Base-by-base conservation (phyloP, 2,329 filamentous ascomycete species). In the Thelonectria blattea region DNA sequence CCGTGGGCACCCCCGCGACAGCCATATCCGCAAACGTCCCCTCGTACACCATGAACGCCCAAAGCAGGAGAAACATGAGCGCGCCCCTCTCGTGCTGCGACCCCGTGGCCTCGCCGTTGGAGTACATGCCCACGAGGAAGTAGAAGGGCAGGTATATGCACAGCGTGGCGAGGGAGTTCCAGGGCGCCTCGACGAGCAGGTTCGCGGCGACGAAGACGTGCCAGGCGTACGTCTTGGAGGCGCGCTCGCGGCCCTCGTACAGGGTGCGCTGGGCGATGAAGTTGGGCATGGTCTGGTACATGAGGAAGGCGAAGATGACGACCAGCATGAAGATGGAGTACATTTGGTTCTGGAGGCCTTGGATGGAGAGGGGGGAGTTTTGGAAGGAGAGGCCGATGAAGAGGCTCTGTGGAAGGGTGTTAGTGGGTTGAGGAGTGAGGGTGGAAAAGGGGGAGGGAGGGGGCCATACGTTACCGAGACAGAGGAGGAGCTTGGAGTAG, bases 311-410 rank as follows among this genome's bases (percentile, higher is more conserved):
- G 71, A 91, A 90, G 71, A 90, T 86, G 22, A 85, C 89, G 63
- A 84, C 76, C 42, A 88, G 74, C 85, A 90, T 87, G 76, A 91
- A 90, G 60, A 88, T 85, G 63, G 80, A 79, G 72, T 89, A 90
- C 72, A 90, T 81, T 55, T 88, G 84, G 73, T 89, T 88, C 67
- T 89, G 86, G n/a, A 90, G 78, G n/a, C 88, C 88, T 66, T 88
- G 85, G 27, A 85, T 76, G 2, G 59, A 61, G 17, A 61, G 51
- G 17, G 59, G 55, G 5, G 59, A 51, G 30, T 61, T 30, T 15
- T 58, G 59, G 32, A 58, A 61, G 6, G 59, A 61, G 12, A 61
- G 59, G 6, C 59, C 59, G 32, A 61, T 58, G 17, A 61, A 58
- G 27, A 61, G 30, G 18, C 55, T 54, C 59, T 61, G 42, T 5